phyloP scores from a whole-genome alignment of 2,329 filamentous ascomycete species.

The Lachnellula arida region DNA sequence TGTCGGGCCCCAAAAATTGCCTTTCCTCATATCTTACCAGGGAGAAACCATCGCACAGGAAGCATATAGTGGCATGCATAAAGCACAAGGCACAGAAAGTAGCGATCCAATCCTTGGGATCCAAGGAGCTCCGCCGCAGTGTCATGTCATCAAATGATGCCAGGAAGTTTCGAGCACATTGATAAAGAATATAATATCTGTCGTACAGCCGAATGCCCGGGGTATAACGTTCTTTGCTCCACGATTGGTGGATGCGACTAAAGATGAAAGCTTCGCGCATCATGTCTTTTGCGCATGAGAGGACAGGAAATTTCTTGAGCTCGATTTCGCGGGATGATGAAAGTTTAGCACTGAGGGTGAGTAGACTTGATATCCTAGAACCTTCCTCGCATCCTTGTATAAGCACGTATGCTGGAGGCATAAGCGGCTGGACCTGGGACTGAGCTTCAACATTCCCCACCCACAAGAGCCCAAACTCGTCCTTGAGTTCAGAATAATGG shows the following conservation, averaged over 20 bases:
- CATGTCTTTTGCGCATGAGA: not conserved
- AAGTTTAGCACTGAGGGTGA: not conserved
- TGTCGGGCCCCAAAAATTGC: not conserved
- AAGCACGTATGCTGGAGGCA: not conserved
- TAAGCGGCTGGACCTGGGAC: not conserved
- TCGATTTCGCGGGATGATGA: not conserved
- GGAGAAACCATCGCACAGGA: not conserved
- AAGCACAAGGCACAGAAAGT: not conserved
- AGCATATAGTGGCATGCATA: not conserved
- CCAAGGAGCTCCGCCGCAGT: not conserved
- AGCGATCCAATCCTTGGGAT: not conserved
- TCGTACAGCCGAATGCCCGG: not conserved
- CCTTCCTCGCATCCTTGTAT: not conserved
- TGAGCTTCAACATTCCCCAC: not conserved
- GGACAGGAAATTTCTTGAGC: not conserved
- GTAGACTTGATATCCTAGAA: not conserved
- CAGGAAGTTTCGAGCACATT: not conserved
- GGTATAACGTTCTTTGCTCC: not conserved
- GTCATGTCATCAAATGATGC: not conserved
- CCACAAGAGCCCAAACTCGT: not conserved
- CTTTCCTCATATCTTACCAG: not conserved
- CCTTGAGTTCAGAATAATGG: not conserved
- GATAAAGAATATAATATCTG: not conserved
- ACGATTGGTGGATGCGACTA: not conserved
- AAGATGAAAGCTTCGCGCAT: not conserved